Conservation (phyloP, 176 grass and related monocot genomes). For the Luzula sylvatica region DNA sequence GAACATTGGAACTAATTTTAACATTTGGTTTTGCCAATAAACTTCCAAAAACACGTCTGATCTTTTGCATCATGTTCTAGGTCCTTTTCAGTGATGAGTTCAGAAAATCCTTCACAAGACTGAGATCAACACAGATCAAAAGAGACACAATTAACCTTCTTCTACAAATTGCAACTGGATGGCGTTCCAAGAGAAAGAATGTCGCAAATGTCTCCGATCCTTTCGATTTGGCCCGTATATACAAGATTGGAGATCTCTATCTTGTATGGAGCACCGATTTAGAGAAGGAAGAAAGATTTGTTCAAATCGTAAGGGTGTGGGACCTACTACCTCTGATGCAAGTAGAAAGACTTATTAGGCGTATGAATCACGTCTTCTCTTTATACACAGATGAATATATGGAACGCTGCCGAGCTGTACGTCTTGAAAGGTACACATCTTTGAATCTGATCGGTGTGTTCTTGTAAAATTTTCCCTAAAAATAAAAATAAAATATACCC, state of each 20-base stretch:
- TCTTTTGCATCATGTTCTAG: conserved; percentile 16
- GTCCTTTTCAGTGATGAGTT: conserved; percentile 71
- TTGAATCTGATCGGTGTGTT: neutral
- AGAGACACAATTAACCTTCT: conserved; percentile 49
- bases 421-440: conserved; percentile 33
- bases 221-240: conserved; percentile 41
- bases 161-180: conserved; percentile 52
- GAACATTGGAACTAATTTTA: too few species aligned
- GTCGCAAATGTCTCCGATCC: conserved; percentile 1
- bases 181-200: conserved; percentile 32
- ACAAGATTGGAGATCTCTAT: conserved; percentile 31
- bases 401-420: conserved; percentile 35
- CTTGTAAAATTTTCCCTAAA: neutral
- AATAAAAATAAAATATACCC: too few species aligned
- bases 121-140: conserved; percentile 37
- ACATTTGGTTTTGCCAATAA: neutral
- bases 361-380: conserved; percentile 59
- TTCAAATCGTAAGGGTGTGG: conserved; percentile 74
- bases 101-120: conserved; percentile 48
- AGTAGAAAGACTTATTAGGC: conserved; percentile 36
- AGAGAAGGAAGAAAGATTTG: conserved; percentile 41
- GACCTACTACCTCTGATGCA: conserved; percentile 38
- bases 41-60: neutral
- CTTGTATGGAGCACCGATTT: conserved; percentile 77
- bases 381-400: conserved; percentile 66